These are phyloP conservation scores for Effrenium voratum DNA, from an alignment of 73 alveolate species.

Conservation along the genomic window DNA sequence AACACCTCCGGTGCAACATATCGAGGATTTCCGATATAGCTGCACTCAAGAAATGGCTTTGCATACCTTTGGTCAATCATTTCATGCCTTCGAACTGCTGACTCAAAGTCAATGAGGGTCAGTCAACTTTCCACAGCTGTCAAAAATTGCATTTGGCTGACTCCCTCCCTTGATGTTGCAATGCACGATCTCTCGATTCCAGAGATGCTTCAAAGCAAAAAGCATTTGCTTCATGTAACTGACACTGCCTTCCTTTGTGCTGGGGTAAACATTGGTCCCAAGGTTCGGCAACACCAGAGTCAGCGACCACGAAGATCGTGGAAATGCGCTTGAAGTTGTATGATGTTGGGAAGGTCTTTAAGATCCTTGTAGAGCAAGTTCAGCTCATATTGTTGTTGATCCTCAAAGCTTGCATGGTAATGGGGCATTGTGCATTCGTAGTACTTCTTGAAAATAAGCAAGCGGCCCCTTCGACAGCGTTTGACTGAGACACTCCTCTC, in stretches of 20 bases:
- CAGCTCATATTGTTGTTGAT: background rate
- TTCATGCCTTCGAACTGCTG: slow-evolving; percentile 53
- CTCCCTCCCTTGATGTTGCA: slow-evolving; percentile 54
- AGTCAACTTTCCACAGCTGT: background rate
- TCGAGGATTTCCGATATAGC: slow-evolving; percentile 5
- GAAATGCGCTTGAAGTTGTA: slow-evolving; percentile 3
- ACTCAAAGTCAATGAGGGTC: slow-evolving; percentile 55
- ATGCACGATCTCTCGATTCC: slow-evolving; percentile 8
- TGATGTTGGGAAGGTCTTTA: background rate
- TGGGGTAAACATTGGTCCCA: background rate
- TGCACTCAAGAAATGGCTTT: background rate
- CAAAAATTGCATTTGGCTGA: slow-evolving; percentile 46
- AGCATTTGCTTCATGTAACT: slow-evolving; percentile 45
- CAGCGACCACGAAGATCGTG: background rate
- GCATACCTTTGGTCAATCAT: slow-evolving; percentile 31
- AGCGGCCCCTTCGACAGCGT: background rate
- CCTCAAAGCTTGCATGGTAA: background rate
- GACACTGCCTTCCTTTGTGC: background rate
- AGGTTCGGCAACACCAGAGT: slow-evolving; percentile 5
- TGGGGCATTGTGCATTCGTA: slow-evolving; percentile 6
- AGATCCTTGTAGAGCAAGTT: slow-evolving; percentile 28
- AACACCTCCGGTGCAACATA: slow-evolving; percentile 53
- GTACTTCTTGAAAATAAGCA: background rate
- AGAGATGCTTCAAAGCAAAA: background rate
- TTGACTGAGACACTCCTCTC: slow-evolving; percentile 1